These are phyloP conservation scores for Annulohypoxylon moriforme DNA, from an alignment of 495 filamentous ascomycete species.

Conservation along the genomic window DNA sequence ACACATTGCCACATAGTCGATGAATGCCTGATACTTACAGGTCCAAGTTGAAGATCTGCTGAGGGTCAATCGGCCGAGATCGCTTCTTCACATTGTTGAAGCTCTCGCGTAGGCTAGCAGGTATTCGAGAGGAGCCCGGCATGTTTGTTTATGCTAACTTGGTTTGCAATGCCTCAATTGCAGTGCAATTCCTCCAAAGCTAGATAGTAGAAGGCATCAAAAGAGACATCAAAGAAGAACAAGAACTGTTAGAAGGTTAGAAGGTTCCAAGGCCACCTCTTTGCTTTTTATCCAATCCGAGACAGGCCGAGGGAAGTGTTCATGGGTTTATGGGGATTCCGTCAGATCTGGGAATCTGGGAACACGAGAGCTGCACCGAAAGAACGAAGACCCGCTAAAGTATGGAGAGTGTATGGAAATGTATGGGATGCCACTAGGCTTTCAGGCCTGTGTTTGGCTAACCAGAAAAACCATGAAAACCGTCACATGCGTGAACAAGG, in stretches of 20 bases:
- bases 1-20: too few relatives aligned
- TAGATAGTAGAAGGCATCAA: constrained; percentile 18
- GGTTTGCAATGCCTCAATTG: constrained; percentile 38
- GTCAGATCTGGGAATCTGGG: constrained; percentile 12
- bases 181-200: constrained; percentile 9
- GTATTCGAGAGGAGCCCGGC: constrained; percentile 74
- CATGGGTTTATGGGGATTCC: constrained; percentile 12
- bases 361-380: constrained; percentile 19
- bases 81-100: constrained; percentile 65
- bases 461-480: neutral
- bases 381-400: constrained; percentile 25
- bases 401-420: too few relatives aligned
- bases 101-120: constrained; percentile 72
- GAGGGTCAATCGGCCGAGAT: constrained; percentile 64
- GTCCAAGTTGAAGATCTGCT: constrained; percentile 78
- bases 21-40: constrained; percentile 67
- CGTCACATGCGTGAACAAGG: constrained; percentile 41
- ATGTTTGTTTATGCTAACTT: constrained; percentile 51
- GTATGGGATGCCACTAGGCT: neutral
- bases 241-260: neutral
- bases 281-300: constrained; percentile 18
- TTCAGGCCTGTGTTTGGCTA: neutral
- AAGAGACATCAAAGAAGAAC: constrained; percentile 1
- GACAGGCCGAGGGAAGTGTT: constrained; percentile 10
- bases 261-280: neutral